A percentile compares a stretch with the other conserved stretches of the same genome.
Conservation (phyloP, 2,329 filamentous ascomycete species). For the Aspergillus clavatus region DNA sequence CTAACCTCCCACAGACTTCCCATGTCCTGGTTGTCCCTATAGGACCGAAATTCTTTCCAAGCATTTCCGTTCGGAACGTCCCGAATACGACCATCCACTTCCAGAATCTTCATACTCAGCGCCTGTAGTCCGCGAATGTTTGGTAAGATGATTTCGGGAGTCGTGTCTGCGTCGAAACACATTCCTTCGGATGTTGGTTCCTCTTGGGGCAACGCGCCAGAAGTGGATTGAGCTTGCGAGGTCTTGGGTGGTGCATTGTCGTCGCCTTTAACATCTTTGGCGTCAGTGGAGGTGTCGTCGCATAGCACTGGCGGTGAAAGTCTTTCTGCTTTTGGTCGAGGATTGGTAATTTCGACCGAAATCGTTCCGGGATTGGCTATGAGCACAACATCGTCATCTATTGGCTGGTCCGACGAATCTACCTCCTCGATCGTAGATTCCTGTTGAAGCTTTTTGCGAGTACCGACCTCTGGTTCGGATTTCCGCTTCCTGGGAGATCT, state of each 20-base stretch:
- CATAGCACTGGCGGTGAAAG: background rate
- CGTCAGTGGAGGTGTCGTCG: background rate
- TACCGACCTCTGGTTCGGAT: conserved; percentile 5
- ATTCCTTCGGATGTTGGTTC: background rate
- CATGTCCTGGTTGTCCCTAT: conserved; percentile 44
- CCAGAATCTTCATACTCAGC: conserved; percentile 33
- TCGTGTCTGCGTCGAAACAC: conserved; percentile 2
- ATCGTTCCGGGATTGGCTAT: background rate
- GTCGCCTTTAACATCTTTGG: background rate
- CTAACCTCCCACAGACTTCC: conserved; percentile 43
- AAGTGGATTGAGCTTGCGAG: background rate
- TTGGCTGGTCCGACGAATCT: background rate
- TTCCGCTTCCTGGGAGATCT: conserved; percentile 13
- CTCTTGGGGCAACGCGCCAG: background rate
- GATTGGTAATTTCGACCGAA: conserved; percentile 3
- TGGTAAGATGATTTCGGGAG: conserved; percentile 23
- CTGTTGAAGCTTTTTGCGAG: conserved; percentile 1
- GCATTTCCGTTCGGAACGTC: conserved; percentile 33
- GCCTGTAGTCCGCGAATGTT: conserved; percentile 26
- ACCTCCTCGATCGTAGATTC: conserved; percentile 3
- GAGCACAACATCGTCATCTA: background rate
- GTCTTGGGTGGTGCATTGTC: background rate
- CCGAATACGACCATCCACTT: conserved; percentile 37
- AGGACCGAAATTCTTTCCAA: conserved; percentile 43
- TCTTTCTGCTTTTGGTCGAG: background rate